Percentiles rank a stretch among this genome's conserved stretches.
Evolutionary conservation across 768 basidiomycete species (phyloP).

Genomic region (Amanita thiersii): DNA sequence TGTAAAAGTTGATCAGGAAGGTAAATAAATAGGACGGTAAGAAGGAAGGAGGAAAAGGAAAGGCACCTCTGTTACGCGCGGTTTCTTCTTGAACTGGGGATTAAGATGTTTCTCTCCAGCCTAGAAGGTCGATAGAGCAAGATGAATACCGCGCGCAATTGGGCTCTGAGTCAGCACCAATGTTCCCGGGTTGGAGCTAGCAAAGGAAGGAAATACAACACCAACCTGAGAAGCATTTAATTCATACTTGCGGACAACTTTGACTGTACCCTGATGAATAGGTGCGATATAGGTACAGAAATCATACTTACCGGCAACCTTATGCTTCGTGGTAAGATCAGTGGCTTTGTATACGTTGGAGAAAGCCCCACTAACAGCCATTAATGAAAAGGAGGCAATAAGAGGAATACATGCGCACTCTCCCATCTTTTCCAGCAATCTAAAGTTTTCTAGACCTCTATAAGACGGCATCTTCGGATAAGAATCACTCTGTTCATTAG

Average conservation of each 20-base stretch:
- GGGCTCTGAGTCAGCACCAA: constrained; percentile 19
- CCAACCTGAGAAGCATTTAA: constrained; percentile 88
- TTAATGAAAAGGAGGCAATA: constrained; percentile 14
- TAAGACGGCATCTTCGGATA: constrained; percentile 79
- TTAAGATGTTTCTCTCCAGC: constrained; percentile 91
- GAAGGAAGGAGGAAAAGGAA: constrained; percentile 17
- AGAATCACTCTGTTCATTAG: constrained; percentile 66
- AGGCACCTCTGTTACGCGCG: constrained; percentile 95
- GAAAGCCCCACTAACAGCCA: constrained; percentile 70
- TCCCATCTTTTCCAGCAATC: constrained; percentile 82
- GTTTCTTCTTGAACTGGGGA: constrained; percentile 91
- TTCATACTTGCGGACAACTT: constrained; percentile 91
- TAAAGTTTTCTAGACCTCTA: constrained; percentile 76
- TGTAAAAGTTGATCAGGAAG: constrained; percentile 17
- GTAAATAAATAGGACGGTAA: constrained; percentile 4
- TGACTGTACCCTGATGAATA: constrained; percentile 45
- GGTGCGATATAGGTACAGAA: constrained; percentile 11
- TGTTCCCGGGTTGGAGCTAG: constrained; percentile 15
- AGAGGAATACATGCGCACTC: constrained; percentile 51
- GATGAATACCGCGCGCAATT: constrained; percentile 24
- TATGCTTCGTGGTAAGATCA: constrained; percentile 64
- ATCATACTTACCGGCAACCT: constrained; percentile 64
- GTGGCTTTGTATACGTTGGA: constrained; percentile 97
- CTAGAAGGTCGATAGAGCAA: constrained; percentile 30
- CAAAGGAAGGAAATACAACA: constrained; percentile 15